Percentiles rank a stretch among this genome's conserved stretches.
Evolutionary conservation across 345 rosid species (phyloP).

Genomic region (Euphorbia peplus): DNA sequence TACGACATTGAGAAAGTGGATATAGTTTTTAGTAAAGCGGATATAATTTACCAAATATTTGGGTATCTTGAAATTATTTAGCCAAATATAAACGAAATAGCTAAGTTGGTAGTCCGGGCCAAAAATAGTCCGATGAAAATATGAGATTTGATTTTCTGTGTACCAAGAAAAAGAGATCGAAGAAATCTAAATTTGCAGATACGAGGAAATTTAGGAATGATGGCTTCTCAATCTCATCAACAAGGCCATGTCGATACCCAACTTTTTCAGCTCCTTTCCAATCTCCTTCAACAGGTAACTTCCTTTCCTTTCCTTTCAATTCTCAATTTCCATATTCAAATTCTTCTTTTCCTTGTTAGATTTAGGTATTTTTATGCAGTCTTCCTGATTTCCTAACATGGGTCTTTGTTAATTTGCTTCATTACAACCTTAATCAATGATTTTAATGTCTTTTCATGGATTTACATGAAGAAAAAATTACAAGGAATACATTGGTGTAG

Average conservation of each 20-base stretch:
- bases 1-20: no score
- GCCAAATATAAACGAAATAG: no score
- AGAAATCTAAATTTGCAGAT: no score
- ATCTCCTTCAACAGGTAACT: conserved; percentile 74
- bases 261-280: conserved; percentile 66
- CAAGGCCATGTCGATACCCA: conserved; percentile 52
- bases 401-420: neutral
- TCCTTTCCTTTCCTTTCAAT: conserved; percentile 6
- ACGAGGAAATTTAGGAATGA: neutral
- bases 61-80: no score
- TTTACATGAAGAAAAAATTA: neutral
- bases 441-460: neutral
- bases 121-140: no score
- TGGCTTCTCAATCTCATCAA: no score
- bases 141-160: no score
- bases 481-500: neutral
- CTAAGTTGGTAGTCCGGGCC: no score
- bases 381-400: neutral
- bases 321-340: neutral
- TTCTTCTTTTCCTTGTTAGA: neutral
- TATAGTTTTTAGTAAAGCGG: no score
- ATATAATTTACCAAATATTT: no score
- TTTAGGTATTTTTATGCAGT: conserved; percentile 1
- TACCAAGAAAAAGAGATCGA: neutral
- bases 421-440: neutral